These are phyloP conservation scores for Ophiostoma angusticollis DNA, from an alignment of 2,329 filamentous ascomycete genomes.

Conservation along the genomic window DNA sequence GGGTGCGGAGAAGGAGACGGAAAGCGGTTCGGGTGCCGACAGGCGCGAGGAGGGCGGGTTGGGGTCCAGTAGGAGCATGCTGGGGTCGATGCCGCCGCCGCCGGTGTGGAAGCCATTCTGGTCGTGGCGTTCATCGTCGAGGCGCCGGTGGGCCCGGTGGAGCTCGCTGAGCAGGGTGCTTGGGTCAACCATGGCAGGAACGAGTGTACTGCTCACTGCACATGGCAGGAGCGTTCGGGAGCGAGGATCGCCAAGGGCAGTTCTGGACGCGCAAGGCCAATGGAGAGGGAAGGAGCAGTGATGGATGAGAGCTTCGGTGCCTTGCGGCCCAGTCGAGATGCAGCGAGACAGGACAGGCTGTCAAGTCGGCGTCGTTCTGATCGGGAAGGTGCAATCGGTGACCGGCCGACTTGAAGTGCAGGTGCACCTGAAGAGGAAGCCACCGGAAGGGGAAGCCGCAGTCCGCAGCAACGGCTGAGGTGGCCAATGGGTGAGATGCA, in stretches of 20 bases:
- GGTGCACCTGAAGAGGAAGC: too few species aligned
- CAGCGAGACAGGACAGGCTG: too few species aligned
- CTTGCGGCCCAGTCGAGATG: too few species aligned
- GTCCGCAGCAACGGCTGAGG: too few species aligned
- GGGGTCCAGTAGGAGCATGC: slow-evolving; percentile 13
- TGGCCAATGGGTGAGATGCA: too few species aligned
- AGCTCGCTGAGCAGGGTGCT: slow-evolving; percentile 11
- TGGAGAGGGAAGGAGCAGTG: background rate
- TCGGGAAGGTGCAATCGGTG: too few species aligned
- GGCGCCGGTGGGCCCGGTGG: slow-evolving; percentile 2
- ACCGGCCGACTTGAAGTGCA: too few species aligned
- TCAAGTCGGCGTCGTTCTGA: too few species aligned
- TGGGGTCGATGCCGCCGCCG: slow-evolving; percentile 14
- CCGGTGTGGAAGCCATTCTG: slow-evolving; percentile 14
- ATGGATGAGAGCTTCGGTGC: too few species aligned
- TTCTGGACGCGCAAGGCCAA: too few species aligned
- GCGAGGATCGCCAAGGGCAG: too few species aligned
- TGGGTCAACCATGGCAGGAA: slow-evolving; percentile 21
- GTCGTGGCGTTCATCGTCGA: slow-evolving; percentile 1
- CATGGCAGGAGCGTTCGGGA: slow-evolving; percentile 17
- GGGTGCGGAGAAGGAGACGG: slow-evolving; percentile 7
- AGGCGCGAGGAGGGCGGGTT: slow-evolving; percentile 9
- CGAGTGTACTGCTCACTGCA: slow-evolving; percentile 12
- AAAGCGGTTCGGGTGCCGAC: slow-evolving; percentile 5
- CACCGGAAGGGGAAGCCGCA: too few species aligned